These are phyloP conservation scores for Aphanomyces cochlioides DNA, from an alignment of 352 stramenopile genomes.

Conservation along the genomic window DNA sequence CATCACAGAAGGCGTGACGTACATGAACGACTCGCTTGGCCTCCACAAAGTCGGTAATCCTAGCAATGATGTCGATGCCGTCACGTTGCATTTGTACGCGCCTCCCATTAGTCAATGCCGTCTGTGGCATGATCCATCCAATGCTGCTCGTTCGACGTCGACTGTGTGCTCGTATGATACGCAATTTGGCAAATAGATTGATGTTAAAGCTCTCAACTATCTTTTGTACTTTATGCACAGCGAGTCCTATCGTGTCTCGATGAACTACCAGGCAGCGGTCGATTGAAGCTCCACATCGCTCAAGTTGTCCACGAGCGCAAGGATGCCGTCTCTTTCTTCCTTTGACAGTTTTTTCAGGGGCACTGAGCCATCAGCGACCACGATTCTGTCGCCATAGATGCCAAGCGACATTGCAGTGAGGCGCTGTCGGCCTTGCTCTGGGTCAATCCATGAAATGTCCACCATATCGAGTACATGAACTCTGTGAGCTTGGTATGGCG, in stretches of 20 bases:
- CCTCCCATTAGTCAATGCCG: constrained; percentile 89
- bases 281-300: not conserved
- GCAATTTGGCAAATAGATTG: constrained; percentile 47
- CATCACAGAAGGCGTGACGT: constrained; percentile 64
- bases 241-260: too few relatives aligned
- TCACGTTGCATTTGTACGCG: constrained; percentile 91
- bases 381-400: constrained; percentile 40
- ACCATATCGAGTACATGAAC: constrained; percentile 66
- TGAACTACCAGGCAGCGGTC: not conserved
- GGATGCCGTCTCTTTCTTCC: constrained; percentile 39
- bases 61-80: constrained; percentile 57
- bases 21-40: constrained; percentile 89
- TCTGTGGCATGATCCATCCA: constrained; percentile 70
- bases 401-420: not conserved
- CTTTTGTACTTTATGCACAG: too few relatives aligned
- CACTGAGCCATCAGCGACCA: constrained; percentile 57
- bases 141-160: constrained; percentile 55
- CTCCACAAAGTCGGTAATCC: constrained; percentile 90
- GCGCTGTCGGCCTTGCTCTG: not conserved
- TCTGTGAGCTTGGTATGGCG: constrained; percentile 57
- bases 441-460: not conserved
- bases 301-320: constrained; percentile 44
- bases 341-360: constrained; percentile 42
- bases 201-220: too few relatives aligned
- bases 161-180: constrained; percentile 76